Evolutionary conservation across 345 rosid species (phyloP).

Genomic region (Euphorbia tirucalli): DNA sequence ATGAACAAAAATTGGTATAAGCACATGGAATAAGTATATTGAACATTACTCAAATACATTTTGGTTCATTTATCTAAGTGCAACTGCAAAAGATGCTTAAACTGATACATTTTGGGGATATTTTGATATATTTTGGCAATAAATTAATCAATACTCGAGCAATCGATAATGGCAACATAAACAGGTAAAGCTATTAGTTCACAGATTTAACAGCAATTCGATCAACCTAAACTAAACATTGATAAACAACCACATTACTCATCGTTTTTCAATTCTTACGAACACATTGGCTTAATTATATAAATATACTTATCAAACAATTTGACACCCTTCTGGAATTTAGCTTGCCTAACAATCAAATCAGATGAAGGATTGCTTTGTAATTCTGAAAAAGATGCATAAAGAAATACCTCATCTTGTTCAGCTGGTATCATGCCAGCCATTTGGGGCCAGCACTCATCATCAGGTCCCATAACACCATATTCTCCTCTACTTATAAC

Average conservation of each 20-base stretch:
- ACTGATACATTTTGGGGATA: too few species aligned
- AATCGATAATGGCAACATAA: neutral
- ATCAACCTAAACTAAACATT: too few species aligned
- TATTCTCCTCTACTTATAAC: slow-evolving; percentile 82
- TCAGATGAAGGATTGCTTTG: too few species aligned
- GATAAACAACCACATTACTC: too few species aligned
- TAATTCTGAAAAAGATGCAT: neutral
- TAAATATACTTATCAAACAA: too few species aligned
- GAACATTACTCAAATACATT: neutral
- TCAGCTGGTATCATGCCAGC: slow-evolving; percentile 70
- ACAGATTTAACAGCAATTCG: too few species aligned
- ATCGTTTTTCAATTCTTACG: too few species aligned
- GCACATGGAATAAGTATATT: neutral
- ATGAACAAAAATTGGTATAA: neutral
- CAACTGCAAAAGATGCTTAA: neutral
- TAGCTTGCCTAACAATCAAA: too few species aligned
- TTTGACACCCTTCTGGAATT: too few species aligned
- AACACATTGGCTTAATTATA: too few species aligned
- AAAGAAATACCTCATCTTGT: slow-evolving; percentile 57
- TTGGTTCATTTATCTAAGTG: neutral
- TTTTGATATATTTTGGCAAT: neutral
- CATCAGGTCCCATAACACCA: slow-evolving; percentile 65
- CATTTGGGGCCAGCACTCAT: slow-evolving; percentile 91
- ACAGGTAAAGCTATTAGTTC: neutral
- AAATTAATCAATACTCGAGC: neutral